Evolutionary conservation across 1,139 yeast genomes (phyloP).

Genomic region (Pichia terricola): DNA sequence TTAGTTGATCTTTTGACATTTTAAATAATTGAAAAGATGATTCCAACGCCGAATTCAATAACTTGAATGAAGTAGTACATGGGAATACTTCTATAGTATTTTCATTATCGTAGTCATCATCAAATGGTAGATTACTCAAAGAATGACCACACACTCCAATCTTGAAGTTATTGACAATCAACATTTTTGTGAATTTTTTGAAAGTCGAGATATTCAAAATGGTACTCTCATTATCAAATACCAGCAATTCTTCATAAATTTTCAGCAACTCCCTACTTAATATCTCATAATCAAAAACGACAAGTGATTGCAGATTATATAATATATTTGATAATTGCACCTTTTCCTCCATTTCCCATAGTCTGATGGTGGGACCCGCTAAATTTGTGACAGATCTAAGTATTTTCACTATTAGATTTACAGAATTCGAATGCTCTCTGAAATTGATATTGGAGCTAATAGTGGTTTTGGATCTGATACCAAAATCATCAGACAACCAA

Average conservation of each 20-base stretch:
- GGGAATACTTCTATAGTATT: slow-evolving; percentile 28
- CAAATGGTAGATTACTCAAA: slow-evolving; percentile 20
- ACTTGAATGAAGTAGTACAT: slow-evolving; percentile 26
- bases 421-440: slow-evolving; percentile 27
- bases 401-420: slow-evolving; percentile 16
- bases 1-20: slow-evolving; percentile 24
- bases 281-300: slow-evolving; percentile 20
- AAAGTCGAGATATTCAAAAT: slow-evolving; percentile 17
- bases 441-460: slow-evolving; percentile 39
- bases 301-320: slow-evolving; percentile 16
- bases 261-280: slow-evolving; percentile 26
- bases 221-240: slow-evolving; percentile 21
- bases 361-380: slow-evolving; percentile 23
- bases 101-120: slow-evolving; percentile 18
- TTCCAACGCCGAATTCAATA: slow-evolving; percentile 27
- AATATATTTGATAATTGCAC: slow-evolving; percentile 15
- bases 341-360: slow-evolving; percentile 16
- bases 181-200: slow-evolving; percentile 18
- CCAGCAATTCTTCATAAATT: slow-evolving; percentile 25
- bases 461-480: slow-evolving; percentile 34
- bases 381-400: slow-evolving; percentile 20
- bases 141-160: slow-evolving; percentile 21
- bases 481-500: slow-evolving; percentile 46
- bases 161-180: slow-evolving; percentile 23
- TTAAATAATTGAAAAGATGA: slow-evolving; percentile 30